These are phyloP conservation scores for Sugiyamaella floridensis DNA, from an alignment of 805 yeast genomes.

Conservation along the genomic window DNA sequence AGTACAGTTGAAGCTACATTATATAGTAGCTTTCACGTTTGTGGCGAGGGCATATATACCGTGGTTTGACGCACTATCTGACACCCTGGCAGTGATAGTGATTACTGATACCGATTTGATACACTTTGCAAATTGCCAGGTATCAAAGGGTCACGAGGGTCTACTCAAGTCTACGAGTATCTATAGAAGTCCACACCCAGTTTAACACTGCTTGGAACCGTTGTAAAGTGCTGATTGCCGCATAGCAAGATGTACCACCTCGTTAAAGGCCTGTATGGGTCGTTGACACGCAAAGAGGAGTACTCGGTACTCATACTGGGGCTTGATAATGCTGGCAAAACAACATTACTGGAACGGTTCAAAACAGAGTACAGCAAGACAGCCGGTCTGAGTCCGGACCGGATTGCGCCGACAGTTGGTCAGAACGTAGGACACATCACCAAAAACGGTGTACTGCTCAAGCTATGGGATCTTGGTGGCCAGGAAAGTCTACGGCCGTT, in stretches of 20 bases:
- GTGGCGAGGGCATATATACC: too few relatives aligned
- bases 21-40: too few relatives aligned
- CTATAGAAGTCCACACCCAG: neutral
- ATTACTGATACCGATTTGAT: too few relatives aligned
- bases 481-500: slow-evolving; percentile 75
- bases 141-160: too few relatives aligned
- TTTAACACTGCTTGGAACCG: neutral
- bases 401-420: slow-evolving; percentile 90
- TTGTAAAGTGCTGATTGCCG: neutral
- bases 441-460: slow-evolving; percentile 41
- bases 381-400: slow-evolving; percentile 40
- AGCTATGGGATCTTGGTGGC: slow-evolving; percentile 97
- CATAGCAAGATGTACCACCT: slow-evolving; percentile 55
- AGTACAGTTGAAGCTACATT: too few relatives aligned
- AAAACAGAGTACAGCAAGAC: slow-evolving; percentile 45
- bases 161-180: too few relatives aligned
- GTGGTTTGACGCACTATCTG: too few relatives aligned
- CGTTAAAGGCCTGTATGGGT: slow-evolving; percentile 52
- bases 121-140: too few relatives aligned
- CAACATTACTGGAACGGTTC: slow-evolving; percentile 66
- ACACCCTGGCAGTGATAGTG: too few relatives aligned
- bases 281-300: slow-evolving; percentile 53
- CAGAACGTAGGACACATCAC: slow-evolving; percentile 56
- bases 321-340: slow-evolving; percentile 93
- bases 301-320: slow-evolving; percentile 79